Conservation (phyloP, 768 basidiomycete species). For the Tylopilus vinaceipallidus region DNA sequence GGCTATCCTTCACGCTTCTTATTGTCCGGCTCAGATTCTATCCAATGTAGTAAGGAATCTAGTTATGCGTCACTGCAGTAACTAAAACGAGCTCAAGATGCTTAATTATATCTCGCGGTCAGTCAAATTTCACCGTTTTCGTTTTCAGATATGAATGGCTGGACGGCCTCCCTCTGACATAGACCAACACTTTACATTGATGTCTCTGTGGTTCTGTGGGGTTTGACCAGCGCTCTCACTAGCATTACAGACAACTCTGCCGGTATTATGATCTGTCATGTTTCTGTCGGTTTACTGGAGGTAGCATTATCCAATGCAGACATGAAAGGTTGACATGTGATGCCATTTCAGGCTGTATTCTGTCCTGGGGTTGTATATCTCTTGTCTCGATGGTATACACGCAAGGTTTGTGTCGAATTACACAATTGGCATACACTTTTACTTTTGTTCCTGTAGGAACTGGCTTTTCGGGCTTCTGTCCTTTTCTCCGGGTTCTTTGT, state of each 20-base stretch:
- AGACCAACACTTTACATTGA: not conserved
- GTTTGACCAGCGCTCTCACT: not conserved
- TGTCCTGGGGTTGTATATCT: constrained; percentile 1
- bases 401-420: not conserved
- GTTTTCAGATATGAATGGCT: not conserved
- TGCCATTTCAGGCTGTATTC: not conserved
- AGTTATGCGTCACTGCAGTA: not conserved
- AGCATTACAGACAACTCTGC: not conserved
- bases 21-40: not conserved
- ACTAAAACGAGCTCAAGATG: not conserved
- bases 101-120: not conserved
- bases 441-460: not conserved
- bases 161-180: too few relatives aligned
- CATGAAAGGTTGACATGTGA: not conserved
- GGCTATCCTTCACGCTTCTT: not conserved
- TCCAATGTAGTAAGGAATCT: not conserved
- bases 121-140: not conserved
- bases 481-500: not conserved
- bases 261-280: not conserved
- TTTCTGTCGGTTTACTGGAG: not conserved
- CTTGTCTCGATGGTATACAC: constrained; percentile 3
- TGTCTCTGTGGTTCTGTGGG: not conserved
- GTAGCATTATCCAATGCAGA: not conserved
- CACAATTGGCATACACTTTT: not conserved
- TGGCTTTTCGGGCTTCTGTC: not conserved